A percentile compares a stretch with the other conserved stretches of the same genome.
Evolutionary conservation across 352 stramenopile genomes (phyloP).

Genomic region (Phytophthora aleatoria): DNA sequence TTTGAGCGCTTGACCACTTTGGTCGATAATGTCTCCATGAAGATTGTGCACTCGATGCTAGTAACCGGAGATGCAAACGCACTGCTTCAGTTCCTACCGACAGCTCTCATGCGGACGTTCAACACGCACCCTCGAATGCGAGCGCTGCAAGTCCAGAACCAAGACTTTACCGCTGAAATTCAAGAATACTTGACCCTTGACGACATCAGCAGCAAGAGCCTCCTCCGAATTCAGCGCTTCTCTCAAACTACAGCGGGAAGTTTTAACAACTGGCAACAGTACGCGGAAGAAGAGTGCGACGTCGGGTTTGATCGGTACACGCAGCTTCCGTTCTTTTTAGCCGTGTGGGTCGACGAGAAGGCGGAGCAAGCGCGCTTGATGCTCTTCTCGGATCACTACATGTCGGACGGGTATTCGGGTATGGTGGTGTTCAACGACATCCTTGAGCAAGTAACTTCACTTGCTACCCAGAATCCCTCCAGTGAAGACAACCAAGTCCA

Average conservation of each 20-base stretch:
- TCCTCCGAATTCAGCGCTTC: conserved; percentile 22
- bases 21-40: conserved; percentile 28
- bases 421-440: conserved; percentile 44
- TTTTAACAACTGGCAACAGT: conserved; percentile 26
- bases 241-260: neutral
- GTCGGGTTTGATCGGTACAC: conserved; percentile 40
- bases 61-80: conserved; percentile 21
- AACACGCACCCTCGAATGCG: conserved; percentile 55
- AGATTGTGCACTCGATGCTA: conserved; percentile 40
- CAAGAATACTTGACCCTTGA: conserved; percentile 26
- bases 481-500: neutral
- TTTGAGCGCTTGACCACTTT: conserved; percentile 42
- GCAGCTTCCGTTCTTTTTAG: conserved; percentile 42
- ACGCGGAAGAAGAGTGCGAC: conserved; percentile 31
- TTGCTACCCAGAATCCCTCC: conserved; percentile 1
- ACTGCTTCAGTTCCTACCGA: conserved; percentile 29
- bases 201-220: conserved; percentile 13
- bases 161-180: conserved; percentile 39
- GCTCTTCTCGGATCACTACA: conserved; percentile 56
- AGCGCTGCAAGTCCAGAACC: conserved; percentile 28
- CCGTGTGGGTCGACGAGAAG: conserved; percentile 31
- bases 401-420: conserved; percentile 47
- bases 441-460: conserved; percentile 25
- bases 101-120: conserved; percentile 40
- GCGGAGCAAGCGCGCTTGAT: conserved; percentile 29